Percentiles rank a stretch among this genome's conserved stretches.
phyloP scores from a whole-genome alignment of 2,329 filamentous ascomycete species.

The Dothiorella sarmentorum region DNA sequence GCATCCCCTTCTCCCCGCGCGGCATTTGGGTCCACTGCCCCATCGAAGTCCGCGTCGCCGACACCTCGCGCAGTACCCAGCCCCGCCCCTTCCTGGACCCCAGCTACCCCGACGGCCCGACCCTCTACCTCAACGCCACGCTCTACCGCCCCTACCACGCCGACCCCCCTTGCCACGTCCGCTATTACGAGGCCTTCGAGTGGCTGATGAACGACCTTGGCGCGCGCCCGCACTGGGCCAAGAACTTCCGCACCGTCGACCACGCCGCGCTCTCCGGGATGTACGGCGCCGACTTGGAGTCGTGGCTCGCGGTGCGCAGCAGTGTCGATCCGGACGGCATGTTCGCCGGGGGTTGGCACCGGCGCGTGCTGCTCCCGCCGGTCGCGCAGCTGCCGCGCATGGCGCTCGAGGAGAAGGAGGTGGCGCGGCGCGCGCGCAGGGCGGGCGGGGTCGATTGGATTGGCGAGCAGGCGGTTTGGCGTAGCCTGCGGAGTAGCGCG shows the following conservation, averaged over 20 bases:
- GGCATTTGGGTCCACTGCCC: slow-evolving; percentile 85
- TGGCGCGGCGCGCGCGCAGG: slow-evolving; percentile 32
- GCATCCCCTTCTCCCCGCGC: slow-evolving; percentile 76
- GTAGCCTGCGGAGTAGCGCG: slow-evolving; percentile 25
- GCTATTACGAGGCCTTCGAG: slow-evolving; percentile 88
- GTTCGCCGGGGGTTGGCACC: slow-evolving; percentile 90
- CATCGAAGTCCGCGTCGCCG: slow-evolving; percentile 82
- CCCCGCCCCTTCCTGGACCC: slow-evolving; percentile 70
- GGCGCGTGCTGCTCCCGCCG: slow-evolving; percentile 56
- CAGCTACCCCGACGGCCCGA: slow-evolving; percentile 64
- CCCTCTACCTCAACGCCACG: slow-evolving; percentile 85
- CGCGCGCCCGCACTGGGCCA: slow-evolving; percentile 85
- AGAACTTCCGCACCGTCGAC: slow-evolving; percentile 69
- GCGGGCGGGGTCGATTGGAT: slow-evolving; percentile 38
- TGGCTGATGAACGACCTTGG: slow-evolving; percentile 84
- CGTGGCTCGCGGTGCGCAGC: slow-evolving; percentile 66
- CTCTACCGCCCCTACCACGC: slow-evolving; percentile 77
- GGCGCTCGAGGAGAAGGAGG: slow-evolving; percentile 42
- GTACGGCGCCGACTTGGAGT: slow-evolving; percentile 64
- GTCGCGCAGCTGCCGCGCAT: slow-evolving; percentile 30
- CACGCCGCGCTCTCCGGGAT: slow-evolving; percentile 61
- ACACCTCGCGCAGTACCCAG: slow-evolving; percentile 54
- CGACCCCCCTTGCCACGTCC: slow-evolving; percentile 70
- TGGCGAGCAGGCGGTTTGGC: slow-evolving; percentile 32
- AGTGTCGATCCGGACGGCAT: slow-evolving; percentile 75